Percentiles rank a stretch among this genome's conserved stretches.
These are phyloP conservation scores for Nemania sp. DNA, from an alignment of 2,329 filamentous ascomycete species.

Conservation along the genomic window DNA sequence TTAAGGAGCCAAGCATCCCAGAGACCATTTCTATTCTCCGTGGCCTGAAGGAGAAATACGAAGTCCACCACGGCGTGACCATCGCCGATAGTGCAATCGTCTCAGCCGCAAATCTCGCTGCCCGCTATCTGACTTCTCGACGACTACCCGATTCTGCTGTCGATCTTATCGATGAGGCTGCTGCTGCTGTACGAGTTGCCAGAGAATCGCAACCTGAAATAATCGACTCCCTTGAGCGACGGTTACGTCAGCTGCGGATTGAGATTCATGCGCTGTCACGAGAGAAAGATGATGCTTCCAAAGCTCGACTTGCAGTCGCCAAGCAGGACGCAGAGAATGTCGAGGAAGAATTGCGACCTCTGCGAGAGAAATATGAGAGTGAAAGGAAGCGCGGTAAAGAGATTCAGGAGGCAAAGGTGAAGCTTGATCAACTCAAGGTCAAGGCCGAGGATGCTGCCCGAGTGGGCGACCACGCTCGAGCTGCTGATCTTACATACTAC, in stretches of 20 bases:
- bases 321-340: slow-evolving; percentile 93
- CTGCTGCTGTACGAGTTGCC: slow-evolving; percentile 92
- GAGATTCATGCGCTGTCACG: slow-evolving; percentile 94
- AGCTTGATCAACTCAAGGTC: slow-evolving; percentile 87
- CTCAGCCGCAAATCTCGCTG: slow-evolving; percentile 85
- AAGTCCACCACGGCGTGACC: slow-evolving; percentile 96
- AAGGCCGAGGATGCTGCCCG: slow-evolving; percentile 94
- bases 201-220: slow-evolving; percentile 96
- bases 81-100: slow-evolving; percentile 95
- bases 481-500: slow-evolving; percentile 95
- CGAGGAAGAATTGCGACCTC: slow-evolving; percentile 86
- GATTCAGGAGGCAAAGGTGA: slow-evolving; percentile 92
- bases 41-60: slow-evolving; percentile 96
- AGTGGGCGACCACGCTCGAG: slow-evolving; percentile 79
- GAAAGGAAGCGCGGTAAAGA: slow-evolving; percentile 90
- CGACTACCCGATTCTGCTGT: slow-evolving; percentile 95
- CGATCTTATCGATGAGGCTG: slow-evolving; percentile 93
- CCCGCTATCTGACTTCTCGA: slow-evolving; percentile 88
- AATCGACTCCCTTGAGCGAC: slow-evolving; percentile 91
- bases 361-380: slow-evolving; percentile 93
- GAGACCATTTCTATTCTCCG: slow-evolving; percentile 98
- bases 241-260: slow-evolving; percentile 88
- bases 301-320: slow-evolving; percentile 78
- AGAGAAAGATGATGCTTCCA: slow-evolving; percentile 93
- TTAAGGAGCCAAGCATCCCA: slow-evolving; percentile 86